phyloP scores from a whole-genome alignment of 2,329 filamentous ascomycete genomes.

The Dothidotthia symphoricarpi region DNA sequence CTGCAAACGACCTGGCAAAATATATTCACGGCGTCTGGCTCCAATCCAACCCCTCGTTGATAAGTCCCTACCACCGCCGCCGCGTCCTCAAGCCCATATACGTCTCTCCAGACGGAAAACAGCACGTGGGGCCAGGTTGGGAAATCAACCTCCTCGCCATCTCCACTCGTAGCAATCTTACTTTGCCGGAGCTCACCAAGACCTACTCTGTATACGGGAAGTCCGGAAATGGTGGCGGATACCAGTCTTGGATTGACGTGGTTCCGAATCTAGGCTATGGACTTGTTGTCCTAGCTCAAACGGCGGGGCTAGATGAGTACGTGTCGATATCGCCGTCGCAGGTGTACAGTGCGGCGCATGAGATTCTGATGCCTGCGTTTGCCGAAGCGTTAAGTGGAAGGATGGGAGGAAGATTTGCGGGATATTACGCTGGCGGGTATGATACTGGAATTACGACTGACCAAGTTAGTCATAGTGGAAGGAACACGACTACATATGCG shows the following conservation, averaged over 20 bases:
- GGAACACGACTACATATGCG: constrained; percentile 19
- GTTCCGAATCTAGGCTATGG: constrained; percentile 35
- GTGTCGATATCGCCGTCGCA: constrained; percentile 15
- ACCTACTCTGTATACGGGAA: constrained; percentile 33
- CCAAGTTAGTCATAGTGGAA: constrained; percentile 6
- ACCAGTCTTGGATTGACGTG: constrained; percentile 32
- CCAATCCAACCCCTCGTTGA: constrained; percentile 18
- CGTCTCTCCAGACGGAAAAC: constrained; percentile 25
- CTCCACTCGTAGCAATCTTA: constrained; percentile 10
- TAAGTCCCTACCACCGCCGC: constrained; percentile 27
- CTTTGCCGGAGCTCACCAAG: constrained; percentile 10
- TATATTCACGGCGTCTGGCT: constrained; percentile 31
- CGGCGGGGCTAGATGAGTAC: constrained; percentile 16
- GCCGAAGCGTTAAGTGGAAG: constrained; percentile 17
- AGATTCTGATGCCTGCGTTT: constrained; percentile 28
- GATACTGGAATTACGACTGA: constrained; percentile 23
- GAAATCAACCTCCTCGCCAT: constrained; percentile 25
- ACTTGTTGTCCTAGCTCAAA: constrained; percentile 23
- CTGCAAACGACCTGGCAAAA: constrained; percentile 28
- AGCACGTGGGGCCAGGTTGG: constrained; percentile 31
- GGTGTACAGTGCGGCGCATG: constrained; percentile 19
- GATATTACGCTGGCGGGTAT: constrained; percentile 18
- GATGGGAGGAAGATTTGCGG: constrained; percentile 19
- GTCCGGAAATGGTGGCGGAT: constrained; percentile 35
- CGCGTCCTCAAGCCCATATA: constrained; percentile 23